Evolutionary conservation across 179 eudicot species (phyloP).

Genomic region (Camellia oleifera): DNA sequence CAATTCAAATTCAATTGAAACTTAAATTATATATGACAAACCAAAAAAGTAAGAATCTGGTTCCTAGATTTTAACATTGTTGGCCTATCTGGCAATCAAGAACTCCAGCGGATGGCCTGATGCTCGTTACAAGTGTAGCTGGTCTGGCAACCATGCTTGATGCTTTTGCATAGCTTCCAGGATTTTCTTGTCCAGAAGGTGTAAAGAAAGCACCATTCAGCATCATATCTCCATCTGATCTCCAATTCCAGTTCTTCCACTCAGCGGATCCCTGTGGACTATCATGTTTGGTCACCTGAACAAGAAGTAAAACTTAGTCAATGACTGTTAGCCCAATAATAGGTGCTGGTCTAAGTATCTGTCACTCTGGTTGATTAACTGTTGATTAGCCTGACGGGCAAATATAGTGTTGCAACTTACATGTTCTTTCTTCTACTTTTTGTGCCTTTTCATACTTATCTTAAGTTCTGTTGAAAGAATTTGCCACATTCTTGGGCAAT

Average conservation of each 20-base stretch:
- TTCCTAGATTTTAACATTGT: conserved; percentile 16
- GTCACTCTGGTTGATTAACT: not conserved
- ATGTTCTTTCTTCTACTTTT: not conserved
- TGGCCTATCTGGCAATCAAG: conserved; percentile 28
- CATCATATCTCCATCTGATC: conserved; percentile 41
- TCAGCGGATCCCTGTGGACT: conserved; percentile 21
- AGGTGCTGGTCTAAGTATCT: not conserved
- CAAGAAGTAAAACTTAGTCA: not conserved
- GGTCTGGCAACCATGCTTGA: conserved; percentile 45
- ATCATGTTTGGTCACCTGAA: conserved; percentile 36
- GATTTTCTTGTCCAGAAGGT: conserved; percentile 29
- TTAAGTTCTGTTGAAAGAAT: not conserved
- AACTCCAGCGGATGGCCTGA: conserved; percentile 34
- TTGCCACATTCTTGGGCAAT: not conserved
- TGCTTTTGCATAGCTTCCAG: conserved; percentile 31
- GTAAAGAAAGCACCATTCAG: conserved; percentile 36
- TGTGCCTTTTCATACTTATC: not conserved
- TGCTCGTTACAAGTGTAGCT: conserved; percentile 26
- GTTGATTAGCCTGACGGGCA: not conserved
- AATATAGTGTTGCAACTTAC: not conserved
- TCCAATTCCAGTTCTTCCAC: conserved; percentile 43
- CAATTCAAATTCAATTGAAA: not conserved
- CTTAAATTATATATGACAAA: not conserved
- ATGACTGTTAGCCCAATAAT: not conserved
- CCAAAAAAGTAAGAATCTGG: not conserved